Conservation (phyloP, 805 yeast genomes). For the baker's yeast (Saccharomyces cerevisiae) region DNA sequence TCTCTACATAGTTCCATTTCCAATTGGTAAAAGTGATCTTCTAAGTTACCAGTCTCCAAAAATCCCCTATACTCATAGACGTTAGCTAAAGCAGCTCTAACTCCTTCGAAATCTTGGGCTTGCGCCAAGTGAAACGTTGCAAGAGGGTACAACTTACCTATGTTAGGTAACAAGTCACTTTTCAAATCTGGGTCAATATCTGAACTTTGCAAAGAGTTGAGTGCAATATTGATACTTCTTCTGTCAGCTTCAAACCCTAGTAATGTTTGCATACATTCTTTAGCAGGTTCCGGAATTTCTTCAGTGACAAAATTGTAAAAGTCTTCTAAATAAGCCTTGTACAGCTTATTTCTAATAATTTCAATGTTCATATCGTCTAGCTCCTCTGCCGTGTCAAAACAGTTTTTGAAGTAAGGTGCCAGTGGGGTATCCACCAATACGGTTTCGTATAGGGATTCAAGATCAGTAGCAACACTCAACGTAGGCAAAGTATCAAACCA, state of each 20-base stretch:
- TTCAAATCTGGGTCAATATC: constrained; percentile 60
- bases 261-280: constrained; percentile 69
- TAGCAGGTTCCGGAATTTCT: constrained; percentile 65
- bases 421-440: constrained; percentile 94
- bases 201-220: constrained; percentile 61
- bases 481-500: constrained; percentile 98
- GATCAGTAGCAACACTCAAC: constrained; percentile 86
- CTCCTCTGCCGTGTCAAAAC: constrained; percentile 76
- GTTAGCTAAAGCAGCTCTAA: constrained; percentile 53
- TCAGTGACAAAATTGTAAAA: constrained; percentile 57
- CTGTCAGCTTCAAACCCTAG: constrained; percentile 91
- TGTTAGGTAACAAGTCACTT: constrained; percentile 68
- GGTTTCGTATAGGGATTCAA: constrained; percentile 84
- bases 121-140: constrained; percentile 60
- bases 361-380: constrained; percentile 94
- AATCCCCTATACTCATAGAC: constrained; percentile 58
- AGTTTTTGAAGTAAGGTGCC: constrained; percentile 91
- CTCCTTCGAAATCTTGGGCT: constrained; percentile 74
- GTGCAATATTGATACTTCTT: constrained; percentile 81
- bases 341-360: constrained; percentile 82
- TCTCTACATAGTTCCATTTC: constrained; percentile 90
- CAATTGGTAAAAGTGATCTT: constrained; percentile 85
- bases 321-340: constrained; percentile 88
- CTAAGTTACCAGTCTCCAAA: constrained; percentile 57
- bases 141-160: constrained; percentile 73